Evolutionary conservation across 1,284 basidiomycete species (phyloP).

Genomic region (Ceratobasidium papillatum): DNA sequence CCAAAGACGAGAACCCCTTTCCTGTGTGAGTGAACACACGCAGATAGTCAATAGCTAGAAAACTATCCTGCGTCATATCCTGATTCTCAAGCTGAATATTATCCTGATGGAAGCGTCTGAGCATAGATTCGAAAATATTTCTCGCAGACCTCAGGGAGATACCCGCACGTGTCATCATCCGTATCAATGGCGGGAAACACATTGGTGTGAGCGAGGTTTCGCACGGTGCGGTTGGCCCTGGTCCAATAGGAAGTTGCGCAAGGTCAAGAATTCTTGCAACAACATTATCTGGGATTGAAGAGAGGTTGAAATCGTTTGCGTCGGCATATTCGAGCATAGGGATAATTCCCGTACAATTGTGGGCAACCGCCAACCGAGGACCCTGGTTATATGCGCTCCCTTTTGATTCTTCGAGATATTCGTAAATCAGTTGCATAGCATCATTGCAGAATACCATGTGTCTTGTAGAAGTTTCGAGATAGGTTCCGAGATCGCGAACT

Average conservation of each 20-base stretch:
- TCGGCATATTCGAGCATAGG: background rate
- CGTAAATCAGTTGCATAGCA: background rate
- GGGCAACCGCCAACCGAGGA: background rate
- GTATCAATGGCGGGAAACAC: background rate
- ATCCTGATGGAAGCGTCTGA: background rate
- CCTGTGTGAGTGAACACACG: background rate
- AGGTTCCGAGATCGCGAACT: background rate
- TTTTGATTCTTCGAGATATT: background rate
- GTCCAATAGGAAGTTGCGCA: background rate
- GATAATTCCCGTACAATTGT: background rate
- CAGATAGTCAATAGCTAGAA: background rate
- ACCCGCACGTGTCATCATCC: background rate
- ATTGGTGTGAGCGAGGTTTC: background rate
- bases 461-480: background rate
- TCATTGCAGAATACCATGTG: background rate
- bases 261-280: background rate
- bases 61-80: background rate
- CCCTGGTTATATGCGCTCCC: background rate
- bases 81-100: background rate
- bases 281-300: background rate
- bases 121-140: background rate
- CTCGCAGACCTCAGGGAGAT: too few relatives aligned
- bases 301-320: background rate
- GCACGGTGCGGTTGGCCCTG: background rate
- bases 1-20: background rate